phyloP scores from a whole-genome alignment of 192 early-diverging fungal species.

The Umbelopsis sp. region DNA sequence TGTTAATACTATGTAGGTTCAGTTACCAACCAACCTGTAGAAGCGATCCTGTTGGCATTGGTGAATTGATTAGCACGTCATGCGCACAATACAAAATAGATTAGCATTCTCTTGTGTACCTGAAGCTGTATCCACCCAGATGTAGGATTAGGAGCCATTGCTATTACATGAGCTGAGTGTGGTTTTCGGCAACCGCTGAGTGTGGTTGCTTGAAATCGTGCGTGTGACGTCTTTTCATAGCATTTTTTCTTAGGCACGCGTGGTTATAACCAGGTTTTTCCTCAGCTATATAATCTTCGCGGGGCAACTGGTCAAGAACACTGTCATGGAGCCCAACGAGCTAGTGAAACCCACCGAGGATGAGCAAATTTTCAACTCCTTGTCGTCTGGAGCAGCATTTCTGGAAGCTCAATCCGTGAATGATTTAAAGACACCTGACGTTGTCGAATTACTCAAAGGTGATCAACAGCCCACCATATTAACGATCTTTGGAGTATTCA shows the following conservation, averaged over 20 bases:
- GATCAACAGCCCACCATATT: not conserved
- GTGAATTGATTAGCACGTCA: not conserved
- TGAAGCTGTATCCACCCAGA: slow-evolving; percentile 61
- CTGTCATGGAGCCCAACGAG: slow-evolving; percentile 6
- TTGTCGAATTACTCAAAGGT: slow-evolving; percentile 6
- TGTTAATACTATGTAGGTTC: not conserved
- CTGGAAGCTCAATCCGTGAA: not conserved
- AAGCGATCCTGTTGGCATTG: slow-evolving; percentile 47
- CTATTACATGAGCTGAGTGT: slow-evolving; percentile 10
- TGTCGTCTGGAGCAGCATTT: not conserved
- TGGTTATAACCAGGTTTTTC: not conserved
- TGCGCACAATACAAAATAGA: not conserved
- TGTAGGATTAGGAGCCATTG: slow-evolving; percentile 58
- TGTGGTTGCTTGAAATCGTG: not conserved
- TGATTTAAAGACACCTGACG: slow-evolving; percentile 1
- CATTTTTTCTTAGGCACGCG: slow-evolving; percentile 10
- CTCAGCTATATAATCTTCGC: no score
- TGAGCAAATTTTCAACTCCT: not conserved
- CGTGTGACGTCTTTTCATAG: slow-evolving; percentile 16
- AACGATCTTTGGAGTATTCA: not conserved
- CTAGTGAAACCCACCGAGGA: slow-evolving; percentile 5
- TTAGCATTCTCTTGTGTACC: slow-evolving; percentile 14
- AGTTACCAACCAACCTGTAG: slow-evolving; percentile 49
- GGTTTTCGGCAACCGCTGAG: not conserved
- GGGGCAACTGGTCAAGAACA: not conserved